Base-by-base conservation (phyloP, 208 protist species). In the Trypanosoma theileri region DNA sequence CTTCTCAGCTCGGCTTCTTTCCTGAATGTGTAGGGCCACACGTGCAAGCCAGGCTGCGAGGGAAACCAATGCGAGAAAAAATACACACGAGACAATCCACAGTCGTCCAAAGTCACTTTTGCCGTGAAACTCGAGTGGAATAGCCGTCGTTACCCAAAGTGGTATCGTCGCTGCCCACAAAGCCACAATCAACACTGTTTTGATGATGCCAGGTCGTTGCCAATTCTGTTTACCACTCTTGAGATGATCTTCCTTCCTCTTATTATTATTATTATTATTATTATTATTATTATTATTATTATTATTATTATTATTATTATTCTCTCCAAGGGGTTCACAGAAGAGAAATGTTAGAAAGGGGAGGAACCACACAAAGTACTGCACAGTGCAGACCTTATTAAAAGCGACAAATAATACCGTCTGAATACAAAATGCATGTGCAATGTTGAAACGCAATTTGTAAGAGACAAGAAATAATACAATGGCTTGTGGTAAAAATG, bases 311-410 rank as follows among this genome's bases (percentile, higher is more conserved):
- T 50, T 13, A 7, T 21, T 22, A 12, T 41, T 53, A 14, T 21
- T 61, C 11, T 40, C 58, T 3, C 16, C 31, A 45, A 57, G 40
- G 1, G 84, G 82, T 6, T 87, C 71, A 73, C 73, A 85, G 41
- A 93, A 86, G 16, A 93, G 79, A 77, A 96, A 91, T 17, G 75
- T 56, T 16, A 96, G 71, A 66, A 97, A 85, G 10, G 84, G 80
- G 14, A 98, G 59, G 59, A 95, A 98, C 94, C 95, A 98, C 55
- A 95, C 89, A 84, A 98, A 98, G 73, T 98, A 98, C 78, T 98
- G 95, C 59, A 98, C 93, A 11, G 95, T 98, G 66, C 83, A 94
- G 10, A 98, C 95, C 71, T 98, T 97, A 73, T 98, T 98, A 59
- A 98, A 96, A 24, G 89, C 85, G n/a, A 98, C 80, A 69, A 98